Evolutionary conservation across 192 early-diverging fungal genomes (phyloP).

Genomic region (Chytriomyces hyalinus): DNA sequence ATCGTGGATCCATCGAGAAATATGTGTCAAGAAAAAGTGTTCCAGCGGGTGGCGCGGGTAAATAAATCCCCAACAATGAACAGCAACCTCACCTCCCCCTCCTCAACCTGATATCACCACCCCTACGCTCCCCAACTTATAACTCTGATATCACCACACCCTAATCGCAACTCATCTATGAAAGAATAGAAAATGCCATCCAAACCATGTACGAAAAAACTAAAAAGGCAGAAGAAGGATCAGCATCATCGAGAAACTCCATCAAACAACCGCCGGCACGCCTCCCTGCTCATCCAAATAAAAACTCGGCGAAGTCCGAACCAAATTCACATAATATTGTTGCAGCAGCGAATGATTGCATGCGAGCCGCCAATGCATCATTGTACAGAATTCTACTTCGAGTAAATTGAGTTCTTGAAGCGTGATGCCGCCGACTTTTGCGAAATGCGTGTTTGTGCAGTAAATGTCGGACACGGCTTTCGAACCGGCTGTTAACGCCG

Average conservation of each 20-base stretch:
- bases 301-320: constrained; percentile 25
- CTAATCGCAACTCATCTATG: no score
- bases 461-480: constrained; percentile 94
- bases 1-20: no score
- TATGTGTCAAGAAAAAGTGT: no score
- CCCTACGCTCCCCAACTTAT: not conserved
- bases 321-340: constrained; percentile 84
- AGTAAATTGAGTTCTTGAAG: constrained; percentile 94
- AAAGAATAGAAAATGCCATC: no score
- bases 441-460: constrained; percentile 93
- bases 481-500: constrained; percentile 82
- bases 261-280: constrained; percentile 9
- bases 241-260: no score
- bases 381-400: constrained; percentile 76
- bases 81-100: no score
- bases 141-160: not conserved
- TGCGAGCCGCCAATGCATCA: constrained; percentile 90
- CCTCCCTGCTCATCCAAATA: constrained; percentile 17
- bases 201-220: no score
- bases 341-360: constrained; percentile 79
- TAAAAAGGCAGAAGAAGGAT: no score
- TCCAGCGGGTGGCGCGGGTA: no score
- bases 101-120: not conserved
- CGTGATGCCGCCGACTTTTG: constrained; percentile 93
- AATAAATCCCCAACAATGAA: no score